Percentiles rank a stretch among this genome's conserved stretches.
Evolutionary conservation across 2,329 filamentous ascomycete genomes (phyloP).

Genomic region (Incumbomyces delicatus): DNA sequence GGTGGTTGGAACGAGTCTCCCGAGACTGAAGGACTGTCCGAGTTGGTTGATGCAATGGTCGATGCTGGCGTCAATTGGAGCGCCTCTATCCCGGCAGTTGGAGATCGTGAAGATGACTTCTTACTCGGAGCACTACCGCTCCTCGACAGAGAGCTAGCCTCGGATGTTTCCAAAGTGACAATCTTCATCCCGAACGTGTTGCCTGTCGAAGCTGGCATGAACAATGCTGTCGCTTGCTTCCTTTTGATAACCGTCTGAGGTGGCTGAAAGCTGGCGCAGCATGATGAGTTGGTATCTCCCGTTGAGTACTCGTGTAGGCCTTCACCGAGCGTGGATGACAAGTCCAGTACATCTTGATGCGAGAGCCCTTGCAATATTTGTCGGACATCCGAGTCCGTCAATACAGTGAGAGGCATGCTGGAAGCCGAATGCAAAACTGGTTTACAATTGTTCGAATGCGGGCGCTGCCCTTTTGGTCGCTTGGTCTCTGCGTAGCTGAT

Average conservation of each 20-base stretch:
- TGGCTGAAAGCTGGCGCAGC: slow-evolving; percentile 52
- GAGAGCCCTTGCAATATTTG: slow-evolving; percentile 46
- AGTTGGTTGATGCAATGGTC: slow-evolving; percentile 13
- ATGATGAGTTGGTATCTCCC: slow-evolving; percentile 48
- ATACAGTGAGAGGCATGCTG: slow-evolving; percentile 50
- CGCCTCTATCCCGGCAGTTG: slow-evolving; percentile 27
- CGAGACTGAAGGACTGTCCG: slow-evolving; percentile 21
- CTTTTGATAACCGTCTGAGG: slow-evolving; percentile 51
- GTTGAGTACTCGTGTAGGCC: slow-evolving; percentile 57
- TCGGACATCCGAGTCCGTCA: slow-evolving; percentile 48
- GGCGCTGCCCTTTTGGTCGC: no score
- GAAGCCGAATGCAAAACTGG: background rate
- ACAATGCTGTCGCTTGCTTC: slow-evolving; percentile 53
- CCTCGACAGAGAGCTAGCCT: slow-evolving; percentile 20
- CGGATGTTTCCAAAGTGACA: slow-evolving; percentile 38
- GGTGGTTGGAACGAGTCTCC: slow-evolving; percentile 19
- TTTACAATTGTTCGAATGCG: no score
- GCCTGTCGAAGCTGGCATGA: slow-evolving; percentile 56
- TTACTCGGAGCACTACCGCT: slow-evolving; percentile 8
- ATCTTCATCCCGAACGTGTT: slow-evolving; percentile 56
- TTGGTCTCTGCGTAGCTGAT: no score
- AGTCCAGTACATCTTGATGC: slow-evolving; percentile 46
- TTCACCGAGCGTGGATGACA: slow-evolving; percentile 50
- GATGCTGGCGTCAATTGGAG: slow-evolving; percentile 28
- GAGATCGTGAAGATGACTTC: slow-evolving; percentile 26